These are phyloP conservation scores for Cubamyces sp. DNA, from an alignment of 768 basidiomycete species.

Conservation along the genomic window DNA sequence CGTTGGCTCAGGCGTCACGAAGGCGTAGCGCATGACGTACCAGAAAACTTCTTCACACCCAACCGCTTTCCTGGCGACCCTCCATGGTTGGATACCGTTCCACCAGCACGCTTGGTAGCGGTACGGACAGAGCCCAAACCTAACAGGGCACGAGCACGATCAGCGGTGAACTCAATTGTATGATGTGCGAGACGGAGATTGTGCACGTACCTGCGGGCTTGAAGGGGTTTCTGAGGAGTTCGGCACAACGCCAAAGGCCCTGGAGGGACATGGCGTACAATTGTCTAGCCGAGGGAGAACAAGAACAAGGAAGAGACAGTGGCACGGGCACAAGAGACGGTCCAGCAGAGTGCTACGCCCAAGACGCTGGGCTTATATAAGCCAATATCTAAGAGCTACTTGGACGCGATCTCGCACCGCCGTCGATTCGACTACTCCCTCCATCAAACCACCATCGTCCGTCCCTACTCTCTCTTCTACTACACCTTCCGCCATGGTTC, in stretches of 20 bases:
- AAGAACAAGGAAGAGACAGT: neutral
- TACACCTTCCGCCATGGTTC: conserved; percentile 61
- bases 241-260: conserved; percentile 19
- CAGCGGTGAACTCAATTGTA: neutral
- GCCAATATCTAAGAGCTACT: conserved; percentile 12
- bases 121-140: conserved; percentile 77
- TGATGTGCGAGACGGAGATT: neutral
- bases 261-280: conserved; percentile 23
- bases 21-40: conserved; percentile 45
- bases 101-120: conserved; percentile 96
- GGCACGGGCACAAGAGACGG: neutral
- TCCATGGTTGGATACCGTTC: conserved; percentile 90
- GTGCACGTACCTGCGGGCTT: conserved; percentile 14
- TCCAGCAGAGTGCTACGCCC: neutral
- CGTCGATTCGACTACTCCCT: conserved; percentile 10
- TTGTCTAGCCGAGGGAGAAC: conserved; percentile 4
- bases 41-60: conserved; percentile 96
- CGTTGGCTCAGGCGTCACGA: neutral
- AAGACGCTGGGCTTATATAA: conserved; percentile 28
- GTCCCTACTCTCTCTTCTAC: conserved; percentile 1
- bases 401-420: conserved; percentile 17
- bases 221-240: conserved; percentile 22
- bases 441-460: conserved; percentile 25
- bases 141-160: conserved; percentile 25
- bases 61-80: conserved; percentile 92